Evolutionary conservation across 495 filamentous ascomycete species (phyloP), one percentile per base, ranked within the genome.

Genomic region (Extremus antarcticus): DNA sequence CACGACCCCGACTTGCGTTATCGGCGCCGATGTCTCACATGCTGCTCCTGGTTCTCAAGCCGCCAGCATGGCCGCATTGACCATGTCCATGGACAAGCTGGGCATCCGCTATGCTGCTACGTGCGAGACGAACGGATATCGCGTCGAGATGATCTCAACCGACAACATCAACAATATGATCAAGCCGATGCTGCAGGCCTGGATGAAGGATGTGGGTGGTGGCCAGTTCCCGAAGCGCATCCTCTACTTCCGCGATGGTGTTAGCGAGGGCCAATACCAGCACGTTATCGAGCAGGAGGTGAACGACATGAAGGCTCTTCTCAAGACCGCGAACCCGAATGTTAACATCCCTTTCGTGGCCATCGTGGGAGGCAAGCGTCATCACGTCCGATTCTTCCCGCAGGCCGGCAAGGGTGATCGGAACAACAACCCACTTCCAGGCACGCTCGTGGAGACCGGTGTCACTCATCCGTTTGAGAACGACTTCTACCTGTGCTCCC

Each of bases 201-300:
- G 88, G 84, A 73, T 76, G 29, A 43, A 61, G 0, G 78, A 73
- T n/a, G 71, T 83, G 43, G 74, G 74, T 16, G 59, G 69, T 3
- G 72, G 76, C 1, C 51, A 61, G 1, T 56, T 68, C 3, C 88
- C 89, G 0, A 47, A 77, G 38, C 76, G 88, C 32, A 75, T 98
- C 51, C 87, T 94, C 66, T 97, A 95, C 68, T 85, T 96, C 73
- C 90, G 92, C 17, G 92, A 98, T 62, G 92, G 92, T 63, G 88
- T 96, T 3, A 90, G 86, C 1, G 87, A 92, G 54, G 87, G 86
- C 0, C 85, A 96, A 68, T 95, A 86, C 57, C 61, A 73, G 1
- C 78, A 87, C 15, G 80, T 97, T 15, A 71, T 97, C 1, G 67
- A 85, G 0, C 66, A 78, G n/a, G 94, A 97, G 66, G 76, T 95